Base-by-base conservation (phyloP, 108 stramenopile species). In the Cylindrotheca closterium region DNA sequence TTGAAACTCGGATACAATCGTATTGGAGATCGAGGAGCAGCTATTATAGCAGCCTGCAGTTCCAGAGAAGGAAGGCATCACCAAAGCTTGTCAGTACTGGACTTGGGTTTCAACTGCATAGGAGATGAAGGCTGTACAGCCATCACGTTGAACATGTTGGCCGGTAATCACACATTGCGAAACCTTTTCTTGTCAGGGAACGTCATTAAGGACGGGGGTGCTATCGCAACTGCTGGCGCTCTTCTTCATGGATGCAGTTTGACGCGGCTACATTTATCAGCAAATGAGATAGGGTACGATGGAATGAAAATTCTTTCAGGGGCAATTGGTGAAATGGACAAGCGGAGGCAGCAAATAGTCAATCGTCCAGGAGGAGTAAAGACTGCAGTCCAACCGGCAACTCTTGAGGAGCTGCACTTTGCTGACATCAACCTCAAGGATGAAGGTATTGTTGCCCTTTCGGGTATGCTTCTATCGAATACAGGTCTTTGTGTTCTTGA, bases 1-100 rank as follows among this genome's bases (percentile, higher is more conserved):
- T 73, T 92, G 29, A 92, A 92, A 63, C 82, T 92, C 22, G 78
- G 82, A 12, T 87, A 87, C 78, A 92, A 92, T 56, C 61, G 81
- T 55, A 65, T 92, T 51, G 83, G 86, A 1, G 79, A 88, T 61
- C 57, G 56, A 31, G 90, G 91, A 21, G 70, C 84, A 19, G 55
- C 59, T 56, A 58, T 82, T n/a, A 81, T 92, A 22, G 91, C 91
- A 27, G 71, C 72, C 10, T 71, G 76, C 57, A 55, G 82, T 75
- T 28, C 63, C 50, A 37, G 23, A 37, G 70, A 81, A 22, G 78
- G 80, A 8, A 49, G 58, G 52, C 84, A 83, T 55, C 91, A 92
- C 51, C 67, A 65, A 51, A 73, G 72, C 37, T 67, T 92, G 25
- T 64, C 82, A 3, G 74, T 86, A 1, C 67, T 92, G 34, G 91